phyloP scores from a whole-genome alignment of 768 basidiomycete species.

The Lepiota brunneoincarnata region DNA sequence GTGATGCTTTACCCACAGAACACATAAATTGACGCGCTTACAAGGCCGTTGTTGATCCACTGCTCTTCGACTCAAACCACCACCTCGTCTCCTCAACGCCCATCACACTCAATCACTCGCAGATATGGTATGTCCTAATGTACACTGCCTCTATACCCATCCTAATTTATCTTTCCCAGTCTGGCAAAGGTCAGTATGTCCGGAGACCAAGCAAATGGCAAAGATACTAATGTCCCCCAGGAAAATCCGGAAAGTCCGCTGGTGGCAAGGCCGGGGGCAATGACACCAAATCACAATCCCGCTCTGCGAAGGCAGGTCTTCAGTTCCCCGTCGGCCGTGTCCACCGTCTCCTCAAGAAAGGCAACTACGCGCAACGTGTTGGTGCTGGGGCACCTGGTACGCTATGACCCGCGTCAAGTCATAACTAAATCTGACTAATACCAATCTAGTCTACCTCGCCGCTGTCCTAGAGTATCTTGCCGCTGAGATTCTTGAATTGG shows the following conservation, averaged over 20 bases:
- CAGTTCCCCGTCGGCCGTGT: slow-evolving; percentile 94
- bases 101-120: slow-evolving; percentile 5
- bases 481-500: slow-evolving; percentile 92
- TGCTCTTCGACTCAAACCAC: slow-evolving; percentile 33
- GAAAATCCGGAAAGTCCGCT: slow-evolving; percentile 62
- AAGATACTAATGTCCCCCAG: slow-evolving; percentile 4
- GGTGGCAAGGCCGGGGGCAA: slow-evolving; percentile 66
- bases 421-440: background rate
- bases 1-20: slow-evolving; percentile 27
- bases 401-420: slow-evolving; percentile 11
- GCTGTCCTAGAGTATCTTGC: slow-evolving; percentile 92
- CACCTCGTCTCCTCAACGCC: slow-evolving; percentile 24
- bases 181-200: slow-evolving; percentile 8
- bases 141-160: background rate
- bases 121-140: slow-evolving; percentile 7
- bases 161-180: slow-evolving; percentile 7
- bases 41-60: slow-evolving; percentile 27
- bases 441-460: slow-evolving; percentile 73
- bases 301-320: slow-evolving; percentile 73
- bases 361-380: slow-evolving; percentile 84
- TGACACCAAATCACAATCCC: slow-evolving; percentile 58
- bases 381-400: slow-evolving; percentile 84
- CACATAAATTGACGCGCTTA: slow-evolving; percentile 43
- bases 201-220: background rate
- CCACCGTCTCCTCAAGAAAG: slow-evolving; percentile 83